phyloP scores from a whole-genome alignment of 805 yeast species.

The Metschnikowia aberdeeniae region DNA sequence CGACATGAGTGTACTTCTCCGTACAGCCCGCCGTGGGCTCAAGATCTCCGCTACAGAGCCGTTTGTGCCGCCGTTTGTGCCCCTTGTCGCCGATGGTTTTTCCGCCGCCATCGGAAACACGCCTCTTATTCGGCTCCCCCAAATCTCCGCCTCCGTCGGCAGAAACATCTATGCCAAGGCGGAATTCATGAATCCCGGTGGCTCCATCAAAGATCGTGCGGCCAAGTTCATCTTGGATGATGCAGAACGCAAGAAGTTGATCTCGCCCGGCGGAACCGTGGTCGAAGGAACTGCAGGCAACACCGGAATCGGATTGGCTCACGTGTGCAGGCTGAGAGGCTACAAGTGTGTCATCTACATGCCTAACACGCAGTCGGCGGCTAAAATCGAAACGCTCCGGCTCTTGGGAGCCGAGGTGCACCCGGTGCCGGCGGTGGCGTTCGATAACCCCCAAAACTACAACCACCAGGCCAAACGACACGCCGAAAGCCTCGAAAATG shows the following conservation, averaged over 20 bases:
- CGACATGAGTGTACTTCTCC: neutral
- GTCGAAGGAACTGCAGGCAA: constrained; percentile 95
- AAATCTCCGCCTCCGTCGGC: constrained; percentile 54
- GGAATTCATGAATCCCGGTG: constrained; percentile 92
- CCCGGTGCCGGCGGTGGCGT: constrained; percentile 87
- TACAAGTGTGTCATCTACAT: constrained; percentile 82
- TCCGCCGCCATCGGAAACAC: constrained; percentile 91
- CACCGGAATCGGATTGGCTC: constrained; percentile 91
- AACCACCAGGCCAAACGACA: constrained; percentile 85
- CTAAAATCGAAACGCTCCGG: constrained; percentile 69
- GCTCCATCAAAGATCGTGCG: constrained; percentile 88
- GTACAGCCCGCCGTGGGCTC: constrained; percentile 8
- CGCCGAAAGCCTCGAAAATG: constrained; percentile 70
- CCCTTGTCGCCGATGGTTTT: constrained; percentile 68
- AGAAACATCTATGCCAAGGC: constrained; percentile 85
- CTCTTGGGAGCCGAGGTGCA: constrained; percentile 80
- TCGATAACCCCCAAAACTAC: constrained; percentile 75
- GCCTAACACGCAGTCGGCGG: constrained; percentile 86
- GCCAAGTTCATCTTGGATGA: constrained; percentile 73
- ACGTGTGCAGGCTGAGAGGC: constrained; percentile 74
- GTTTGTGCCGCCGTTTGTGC: constrained; percentile 48
- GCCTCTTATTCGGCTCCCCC: constrained; percentile 65
- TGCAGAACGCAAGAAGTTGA: constrained; percentile 65
- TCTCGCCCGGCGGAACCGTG: constrained; percentile 76
- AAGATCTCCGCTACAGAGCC: constrained; percentile 11